Conservation (phyloP, 2,329 filamentous ascomycete species). For the Penicillium sp. region DNA sequence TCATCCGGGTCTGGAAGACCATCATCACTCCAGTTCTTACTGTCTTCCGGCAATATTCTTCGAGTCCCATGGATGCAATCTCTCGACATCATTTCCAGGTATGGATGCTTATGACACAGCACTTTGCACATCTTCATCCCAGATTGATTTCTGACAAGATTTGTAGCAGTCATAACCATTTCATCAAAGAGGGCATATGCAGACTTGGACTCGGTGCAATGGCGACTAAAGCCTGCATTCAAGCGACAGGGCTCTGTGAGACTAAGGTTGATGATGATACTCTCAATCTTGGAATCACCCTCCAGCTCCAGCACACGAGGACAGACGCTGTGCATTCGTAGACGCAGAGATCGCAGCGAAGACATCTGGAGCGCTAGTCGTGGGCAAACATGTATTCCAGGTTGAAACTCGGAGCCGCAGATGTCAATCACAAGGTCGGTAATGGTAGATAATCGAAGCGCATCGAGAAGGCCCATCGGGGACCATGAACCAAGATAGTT, state of each 20-base stretch:
- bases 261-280: slow-evolving; percentile 6
- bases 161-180: slow-evolving; percentile 3
- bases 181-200: background rate
- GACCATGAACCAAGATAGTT: slow-evolving; percentile 1
- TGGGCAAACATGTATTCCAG: slow-evolving; percentile 3
- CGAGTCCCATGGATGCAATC: slow-evolving; percentile 4
- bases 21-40: slow-evolving; percentile 1
- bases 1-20: too few relatives aligned
- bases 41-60: slow-evolving; percentile 1
- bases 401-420: background rate
- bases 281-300: slow-evolving; percentile 1
- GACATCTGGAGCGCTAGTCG: slow-evolving; percentile 2
- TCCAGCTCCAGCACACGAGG: slow-evolving; percentile 1
- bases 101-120: slow-evolving; percentile 1
- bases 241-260: background rate
- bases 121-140: slow-evolving; percentile 2
- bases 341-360: slow-evolving; percentile 1
- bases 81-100: slow-evolving; percentile 1
- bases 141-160: background rate
- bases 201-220: slow-evolving; percentile 3
- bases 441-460: background rate
- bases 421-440: background rate
- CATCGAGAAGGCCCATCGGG: background rate
- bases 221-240: slow-evolving; percentile 2
- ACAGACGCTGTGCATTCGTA: slow-evolving; percentile 4